These are phyloP conservation scores for Sindora glabra DNA, from an alignment of 306 rosid species.

Conservation along the genomic window DNA sequence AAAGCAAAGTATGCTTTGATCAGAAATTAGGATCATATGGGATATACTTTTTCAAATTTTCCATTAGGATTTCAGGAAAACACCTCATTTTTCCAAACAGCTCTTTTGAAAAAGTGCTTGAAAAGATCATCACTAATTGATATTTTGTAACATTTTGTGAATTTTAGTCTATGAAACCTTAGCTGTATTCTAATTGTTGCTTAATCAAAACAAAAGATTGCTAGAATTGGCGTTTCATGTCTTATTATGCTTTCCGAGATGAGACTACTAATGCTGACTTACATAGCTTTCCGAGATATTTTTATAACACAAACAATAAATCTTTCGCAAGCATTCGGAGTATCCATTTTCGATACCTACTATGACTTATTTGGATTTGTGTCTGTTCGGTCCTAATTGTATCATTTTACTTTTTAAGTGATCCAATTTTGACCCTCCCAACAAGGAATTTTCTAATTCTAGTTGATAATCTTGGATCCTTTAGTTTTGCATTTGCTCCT, in stretches of 20 bases:
- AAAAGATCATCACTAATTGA: neutral
- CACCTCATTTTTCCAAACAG: neutral
- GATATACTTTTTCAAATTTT: conserved; percentile 13
- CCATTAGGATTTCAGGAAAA: neutral
- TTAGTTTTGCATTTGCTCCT: conserved; percentile 77
- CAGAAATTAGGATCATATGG: conserved; percentile 1
- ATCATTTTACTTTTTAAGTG: conserved; percentile 71
- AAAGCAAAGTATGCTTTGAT: conserved; percentile 3
- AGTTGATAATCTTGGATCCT: conserved; percentile 54
- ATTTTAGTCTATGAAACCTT: neutral
- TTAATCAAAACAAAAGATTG: neutral
- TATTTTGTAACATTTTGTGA: neutral
- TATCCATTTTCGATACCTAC: conserved; percentile 81
- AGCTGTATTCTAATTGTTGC: neutral
- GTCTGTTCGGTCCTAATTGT: conserved; percentile 85
- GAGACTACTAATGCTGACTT: conserved; percentile 53
- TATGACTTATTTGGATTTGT: conserved; percentile 61
- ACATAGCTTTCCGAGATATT: conserved; percentile 50
- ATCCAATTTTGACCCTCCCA: conserved; percentile 66
- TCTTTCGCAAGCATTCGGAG: conserved; percentile 49
- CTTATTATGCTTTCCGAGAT: no score
- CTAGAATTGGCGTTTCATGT: no score
- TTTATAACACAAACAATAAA: conserved; percentile 52
- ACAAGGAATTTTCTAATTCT: conserved; percentile 73
- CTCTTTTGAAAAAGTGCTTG: neutral